Evolutionary conservation across 768 basidiomycete genomes (phyloP), one percentile per base, ranked within the genome.

Genomic region (Sporobolomyces roseus): DNA sequence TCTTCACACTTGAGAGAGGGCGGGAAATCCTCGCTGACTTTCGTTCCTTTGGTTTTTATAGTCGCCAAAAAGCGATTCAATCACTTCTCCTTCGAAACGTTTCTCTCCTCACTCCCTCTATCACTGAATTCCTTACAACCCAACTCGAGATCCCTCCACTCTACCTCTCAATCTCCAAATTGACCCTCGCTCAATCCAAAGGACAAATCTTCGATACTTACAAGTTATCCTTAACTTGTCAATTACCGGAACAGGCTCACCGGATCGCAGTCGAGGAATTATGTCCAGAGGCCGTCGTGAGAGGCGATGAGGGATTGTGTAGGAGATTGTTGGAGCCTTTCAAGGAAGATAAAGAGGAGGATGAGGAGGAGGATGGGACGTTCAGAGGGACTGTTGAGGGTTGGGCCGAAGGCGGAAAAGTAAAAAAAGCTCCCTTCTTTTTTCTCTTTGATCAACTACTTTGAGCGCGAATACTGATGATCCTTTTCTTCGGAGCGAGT

Each of bases 331-430:
- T 97, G 73, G 81, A 80, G 56, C 82, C 82, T 13, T 86, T 98
- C 72, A 81, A 80, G 29, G 83, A 82, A 27, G 61, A 64, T 13
- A 14, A 81, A 3, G 83, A 92, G 19, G 85, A 85, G 46, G 85
- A 85, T 9, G 94, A 92, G 58, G 88, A 91, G 83, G 90, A 27
- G 7, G 25, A 49, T 4, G 46, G 46, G 23, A 45, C 46, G 29
- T 49, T 58, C n/a, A 55, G 53, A 32, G 58, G 65, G 2, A n/a
- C 81, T 3, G 83, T 93, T 14, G 85, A 85, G 49, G 85, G 85
- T 13, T 96, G 93, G 93, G 83, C 87, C 74, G 82, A 85, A 41
- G 86, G 88, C 41, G 93, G 93, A 59, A 88, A 93, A 84, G 91
- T 89, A 72, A 61, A 77, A 71, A 25, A 41, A 41, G 27, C 21